Conservation (phyloP, 2,329 filamentous ascomycete species). For the Cadophora sp. region DNA sequence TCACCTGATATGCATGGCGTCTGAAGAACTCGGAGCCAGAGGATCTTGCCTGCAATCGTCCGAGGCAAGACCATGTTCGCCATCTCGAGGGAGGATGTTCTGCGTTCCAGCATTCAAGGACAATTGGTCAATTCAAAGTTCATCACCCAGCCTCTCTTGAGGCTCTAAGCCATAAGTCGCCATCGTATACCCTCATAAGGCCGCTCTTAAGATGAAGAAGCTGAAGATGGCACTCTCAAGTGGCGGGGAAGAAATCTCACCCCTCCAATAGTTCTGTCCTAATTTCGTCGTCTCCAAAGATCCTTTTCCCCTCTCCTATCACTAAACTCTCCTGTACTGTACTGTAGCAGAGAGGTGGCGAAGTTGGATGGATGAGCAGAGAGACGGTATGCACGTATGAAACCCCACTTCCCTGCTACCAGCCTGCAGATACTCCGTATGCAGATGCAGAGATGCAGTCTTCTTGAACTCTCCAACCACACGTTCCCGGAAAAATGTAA, state of each 20-base stretch:
- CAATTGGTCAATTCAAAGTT: not conserved
- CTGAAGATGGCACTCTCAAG: not conserved
- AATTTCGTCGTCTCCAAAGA: not conserved
- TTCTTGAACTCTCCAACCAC: not conserved
- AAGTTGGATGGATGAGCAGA: not conserved
- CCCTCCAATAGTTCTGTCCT: not conserved
- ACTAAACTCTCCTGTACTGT: not conserved
- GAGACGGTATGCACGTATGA: not conserved
- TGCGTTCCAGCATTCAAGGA: not conserved
- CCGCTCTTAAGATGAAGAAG: not conserved
- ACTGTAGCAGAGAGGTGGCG: not conserved
- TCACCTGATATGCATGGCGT: constrained; percentile 1
- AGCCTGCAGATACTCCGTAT: constrained; percentile 12
- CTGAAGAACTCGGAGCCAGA: not conserved
- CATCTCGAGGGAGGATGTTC: not conserved
- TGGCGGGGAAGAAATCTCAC: not conserved
- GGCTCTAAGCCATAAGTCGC: not conserved
- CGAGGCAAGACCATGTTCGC: not conserved
- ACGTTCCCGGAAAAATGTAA: constrained; percentile 5
- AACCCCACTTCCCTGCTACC: constrained; percentile 11
- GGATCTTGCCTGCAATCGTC: constrained; percentile 3
- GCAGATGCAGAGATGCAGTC: not conserved
- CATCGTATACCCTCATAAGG: not conserved
- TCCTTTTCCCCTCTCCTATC: not conserved
- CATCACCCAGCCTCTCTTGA: not conserved